Base-by-base conservation (phyloP, 192 early-diverging fungal species). In the Coemansia sp. region DNA sequence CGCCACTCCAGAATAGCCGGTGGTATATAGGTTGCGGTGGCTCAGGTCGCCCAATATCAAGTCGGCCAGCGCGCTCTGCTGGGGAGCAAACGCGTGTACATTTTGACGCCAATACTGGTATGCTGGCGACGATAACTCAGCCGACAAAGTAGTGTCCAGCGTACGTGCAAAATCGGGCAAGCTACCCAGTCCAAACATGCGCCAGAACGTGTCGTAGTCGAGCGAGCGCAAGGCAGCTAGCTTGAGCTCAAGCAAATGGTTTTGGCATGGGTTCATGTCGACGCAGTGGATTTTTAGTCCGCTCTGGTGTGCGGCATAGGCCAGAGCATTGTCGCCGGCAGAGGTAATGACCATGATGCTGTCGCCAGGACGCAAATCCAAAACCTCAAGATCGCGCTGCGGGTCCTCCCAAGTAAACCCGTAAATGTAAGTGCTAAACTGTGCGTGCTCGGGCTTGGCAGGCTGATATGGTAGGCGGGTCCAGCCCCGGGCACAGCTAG, bases 221-320 rank as follows among this genome's bases (percentile, higher is more conserved):
- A 95, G 68, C 51, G 77, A 73, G 25, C 75, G 65, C 59, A 95
- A 86, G 32, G 81, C 79, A 29, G 92, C 92, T 0, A 95, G 82
- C 72, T 95, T 95, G 64, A 95, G 87, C 77, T 95, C 93, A 15
- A 95, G 86, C 63, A 95, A 80, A 72, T 95, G 89, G 80, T 95
- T 95, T 73, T 95, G 93, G 78, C 93, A 95, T n/a, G 93, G 93
- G 66, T 95, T 95, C 85, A 95, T 87, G 75, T 95, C 93, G 32
- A 93, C 86, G 70, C 90, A 91, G 76, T 95, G 91, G 36, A 95
- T 89, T 6, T 87, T 75, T 15, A 85, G 78, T 4, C 88, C 89
- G 17, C 84, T 77, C 41, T 88, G 89, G 67, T 94, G 86, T 17
- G 86, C 67, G 15, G 90, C 90, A 70, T 93, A 94, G 62, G 93